Evolutionary conservation across 768 basidiomycete species (phyloP), one percentile per base, ranked within the genome.

Genomic region (Asterophora lycoperdoides): DNA sequence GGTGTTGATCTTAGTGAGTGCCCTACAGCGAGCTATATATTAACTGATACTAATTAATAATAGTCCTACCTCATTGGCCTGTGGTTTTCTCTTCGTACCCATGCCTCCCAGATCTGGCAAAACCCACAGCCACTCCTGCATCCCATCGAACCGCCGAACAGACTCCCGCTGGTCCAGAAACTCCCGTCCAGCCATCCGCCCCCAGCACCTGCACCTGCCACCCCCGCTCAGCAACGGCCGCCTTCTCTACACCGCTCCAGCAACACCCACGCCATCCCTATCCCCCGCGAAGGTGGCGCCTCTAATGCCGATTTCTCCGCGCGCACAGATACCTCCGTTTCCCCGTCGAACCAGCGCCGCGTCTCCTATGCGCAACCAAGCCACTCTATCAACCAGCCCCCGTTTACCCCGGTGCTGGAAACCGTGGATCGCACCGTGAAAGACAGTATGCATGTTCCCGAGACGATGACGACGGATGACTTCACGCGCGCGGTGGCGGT

Each of bases 71-170:
- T 97, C 39, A 81, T 98, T 51, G 96, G 96, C 30, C 75, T 98
- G 1, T 98, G 96, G 96, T 99, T 99, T 73, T 97, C 96, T 33
- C 81, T 99, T 14, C 86, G 92, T 40, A 99, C 96, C 1, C 96
- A 99, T 63, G 96, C 96, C 6, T 84, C 88, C 11, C 96, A 98
- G 64, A 99, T 99, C 57, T 99, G 96, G 96, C 93, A 98, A 64
- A 97, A 98, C 63, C 94, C 94, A 2, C 93, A 88, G 52, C 86
- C 83, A 41, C 74, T 93, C 2, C 67, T 93, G 44, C 81, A 90
- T 32, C 70, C 79, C 2, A 66, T 80, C 44, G 89, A 90, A 37
- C 60, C 85, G 14, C 72, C 72, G 23, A 72, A 76, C 20, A 80
- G 89, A 32, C 56, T 79, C 35, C 86, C 86, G 7, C 49, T 84